These are phyloP conservation scores for Puccinellia tenuiflora DNA, from an alignment of 176 grass and related monocot genomes.

Conservation along the genomic window DNA sequence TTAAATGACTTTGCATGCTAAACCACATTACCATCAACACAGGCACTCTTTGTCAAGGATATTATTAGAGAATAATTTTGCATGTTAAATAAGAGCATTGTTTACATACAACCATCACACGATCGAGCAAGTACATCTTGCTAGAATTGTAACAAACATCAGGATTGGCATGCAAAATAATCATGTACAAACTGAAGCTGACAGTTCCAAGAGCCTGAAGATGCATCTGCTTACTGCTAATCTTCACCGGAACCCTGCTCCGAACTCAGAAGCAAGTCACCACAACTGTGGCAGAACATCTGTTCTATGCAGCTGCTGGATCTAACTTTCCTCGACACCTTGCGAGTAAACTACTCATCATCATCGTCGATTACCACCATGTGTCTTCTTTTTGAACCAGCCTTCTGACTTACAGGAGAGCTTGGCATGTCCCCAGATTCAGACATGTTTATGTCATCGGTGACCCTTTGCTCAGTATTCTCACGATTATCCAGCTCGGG, in stretches of 20 bases:
- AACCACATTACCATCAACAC: too few species aligned
- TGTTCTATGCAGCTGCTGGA: background rate
- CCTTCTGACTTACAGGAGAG: slow-evolving; percentile 8
- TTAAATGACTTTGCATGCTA: too few species aligned
- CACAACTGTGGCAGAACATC: background rate
- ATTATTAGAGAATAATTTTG: too few species aligned
- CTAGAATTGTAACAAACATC: background rate
- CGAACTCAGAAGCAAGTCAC: background rate
- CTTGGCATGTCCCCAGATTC: slow-evolving; percentile 32
- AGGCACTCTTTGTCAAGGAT: too few species aligned
- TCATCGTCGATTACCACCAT: slow-evolving; percentile 62
- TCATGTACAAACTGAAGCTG: background rate
- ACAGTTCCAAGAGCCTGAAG: background rate
- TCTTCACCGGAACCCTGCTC: background rate
- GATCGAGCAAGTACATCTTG: background rate
- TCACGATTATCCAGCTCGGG: slow-evolving; percentile 30
- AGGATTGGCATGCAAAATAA: background rate
- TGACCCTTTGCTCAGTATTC: background rate
- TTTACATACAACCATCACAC: background rate
- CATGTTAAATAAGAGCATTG: background rate
- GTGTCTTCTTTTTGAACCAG: slow-evolving; percentile 54
- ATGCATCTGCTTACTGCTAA: background rate
- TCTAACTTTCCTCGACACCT: background rate
- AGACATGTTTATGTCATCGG: slow-evolving; percentile 14
- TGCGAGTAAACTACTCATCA: slow-evolving; percentile 16